These are phyloP conservation scores for Rhodomyrtus tomentosa DNA, from an alignment of 345 rosid species.

Conservation along the genomic window DNA sequence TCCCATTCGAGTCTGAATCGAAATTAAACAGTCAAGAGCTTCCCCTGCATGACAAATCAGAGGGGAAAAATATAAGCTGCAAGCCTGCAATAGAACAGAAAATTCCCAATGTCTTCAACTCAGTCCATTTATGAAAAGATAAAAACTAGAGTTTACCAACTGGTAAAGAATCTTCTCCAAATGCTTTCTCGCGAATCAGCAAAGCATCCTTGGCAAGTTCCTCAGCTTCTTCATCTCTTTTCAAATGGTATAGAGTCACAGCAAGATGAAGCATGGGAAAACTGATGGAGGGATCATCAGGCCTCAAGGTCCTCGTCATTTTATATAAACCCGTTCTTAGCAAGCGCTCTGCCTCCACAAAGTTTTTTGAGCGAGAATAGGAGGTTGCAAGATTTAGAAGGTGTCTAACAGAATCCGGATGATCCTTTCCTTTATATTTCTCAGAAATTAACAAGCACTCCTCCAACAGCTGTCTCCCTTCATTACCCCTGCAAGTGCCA, in stretches of 20 bases:
- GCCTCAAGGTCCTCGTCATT: constrained; percentile 30
- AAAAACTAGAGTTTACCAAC: constrained; percentile 40
- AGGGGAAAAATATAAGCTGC: neutral
- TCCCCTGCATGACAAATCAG: constrained; percentile 39
- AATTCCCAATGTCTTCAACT: neutral
- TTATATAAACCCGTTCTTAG: constrained; percentile 60
- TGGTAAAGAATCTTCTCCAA: constrained; percentile 68
- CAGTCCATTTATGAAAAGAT: neutral
- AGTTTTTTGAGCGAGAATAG: constrained; percentile 50
- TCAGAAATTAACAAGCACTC: constrained; percentile 69
- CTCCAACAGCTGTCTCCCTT: constrained; percentile 76
- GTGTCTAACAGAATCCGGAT: constrained; percentile 62
- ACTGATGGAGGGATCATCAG: constrained; percentile 61
- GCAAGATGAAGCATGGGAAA: constrained; percentile 77
- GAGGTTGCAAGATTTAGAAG: constrained; percentile 76
- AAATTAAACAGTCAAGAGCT: constrained; percentile 73
- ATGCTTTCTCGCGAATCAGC: constrained; percentile 58
- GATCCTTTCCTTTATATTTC: constrained; percentile 50
- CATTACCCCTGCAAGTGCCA: constrained; percentile 39
- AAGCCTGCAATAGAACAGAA: neutral
- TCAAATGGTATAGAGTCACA: constrained; percentile 55
- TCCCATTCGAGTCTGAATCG: constrained; percentile 48
- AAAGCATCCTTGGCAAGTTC: constrained; percentile 42
- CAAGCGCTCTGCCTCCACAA: constrained; percentile 67
- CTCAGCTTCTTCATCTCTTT: constrained; percentile 72